Percentiles rank a stretch among this genome's conserved stretches.
Conservation (phyloP, 2,329 filamentous ascomycete genomes). For the Penicillium sp. region DNA sequence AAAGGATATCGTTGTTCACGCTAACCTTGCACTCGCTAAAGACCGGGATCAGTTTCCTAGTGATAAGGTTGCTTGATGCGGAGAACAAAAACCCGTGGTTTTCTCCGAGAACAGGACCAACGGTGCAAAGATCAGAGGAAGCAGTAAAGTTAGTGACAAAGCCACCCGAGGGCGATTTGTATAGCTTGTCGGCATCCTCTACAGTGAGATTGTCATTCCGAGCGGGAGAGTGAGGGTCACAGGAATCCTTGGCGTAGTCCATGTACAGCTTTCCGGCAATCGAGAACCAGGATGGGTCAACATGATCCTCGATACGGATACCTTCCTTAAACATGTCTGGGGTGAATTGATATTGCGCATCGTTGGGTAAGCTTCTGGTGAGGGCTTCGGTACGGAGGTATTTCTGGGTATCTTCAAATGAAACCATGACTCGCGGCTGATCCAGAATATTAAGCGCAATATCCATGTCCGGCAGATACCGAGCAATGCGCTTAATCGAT, state of each 20-base stretch:
- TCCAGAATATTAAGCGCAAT: conserved; percentile 66
- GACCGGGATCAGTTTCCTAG: conserved; percentile 55
- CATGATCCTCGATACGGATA: conserved; percentile 10
- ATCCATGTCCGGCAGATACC: conserved; percentile 61
- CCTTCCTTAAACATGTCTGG: conserved; percentile 35
- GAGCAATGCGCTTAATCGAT: conserved; percentile 53
- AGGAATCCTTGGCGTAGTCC: conserved; percentile 57
- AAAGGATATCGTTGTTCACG: conserved; percentile 68
- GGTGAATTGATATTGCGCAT: conserved; percentile 45
- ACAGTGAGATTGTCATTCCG: conserved; percentile 49
- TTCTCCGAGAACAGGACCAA: conserved; percentile 61
- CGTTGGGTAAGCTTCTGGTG: conserved; percentile 44
- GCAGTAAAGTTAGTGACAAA: conserved; percentile 62
- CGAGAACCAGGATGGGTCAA: conserved; percentile 50
- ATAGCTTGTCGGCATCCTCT: conserved; percentile 48
- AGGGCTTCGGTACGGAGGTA: conserved; percentile 50
- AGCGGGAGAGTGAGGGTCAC: conserved; percentile 57
- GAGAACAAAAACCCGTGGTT: conserved; percentile 63
- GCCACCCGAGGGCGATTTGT: conserved; percentile 53
- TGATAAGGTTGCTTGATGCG: conserved; percentile 47
- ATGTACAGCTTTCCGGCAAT: conserved; percentile 55
- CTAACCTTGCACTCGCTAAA: conserved; percentile 68
- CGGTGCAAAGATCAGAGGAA: conserved; percentile 62
- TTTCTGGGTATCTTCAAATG: conserved; percentile 55
- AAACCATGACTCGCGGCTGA: conserved; percentile 61